Conservation (phyloP, 2,329 filamentous ascomycete genomes). For the Raffaelea ambrosiae region DNA sequence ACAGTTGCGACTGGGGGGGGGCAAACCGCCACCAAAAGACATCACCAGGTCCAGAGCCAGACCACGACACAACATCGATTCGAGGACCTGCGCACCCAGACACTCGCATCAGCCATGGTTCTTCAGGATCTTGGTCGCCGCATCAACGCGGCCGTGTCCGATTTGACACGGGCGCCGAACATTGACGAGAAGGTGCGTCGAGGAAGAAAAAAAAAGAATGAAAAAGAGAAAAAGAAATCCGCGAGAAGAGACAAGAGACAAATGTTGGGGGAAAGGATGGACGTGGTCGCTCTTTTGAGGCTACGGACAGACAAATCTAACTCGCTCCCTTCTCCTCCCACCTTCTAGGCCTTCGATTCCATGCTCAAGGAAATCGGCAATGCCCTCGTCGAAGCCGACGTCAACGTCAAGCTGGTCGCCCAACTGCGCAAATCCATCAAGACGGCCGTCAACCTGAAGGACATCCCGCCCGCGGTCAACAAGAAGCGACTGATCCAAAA, state of each 20-base stretch:
- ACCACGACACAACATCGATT: too few species aligned
- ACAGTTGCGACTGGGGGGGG: too few species aligned
- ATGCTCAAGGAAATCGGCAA: slow-evolving; percentile 99
- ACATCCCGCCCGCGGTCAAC: slow-evolving; percentile 83
- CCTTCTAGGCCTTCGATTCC: slow-evolving; percentile 72
- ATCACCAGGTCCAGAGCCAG: too few species aligned
- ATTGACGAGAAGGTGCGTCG: slow-evolving; percentile 86
- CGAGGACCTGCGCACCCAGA: background rate
- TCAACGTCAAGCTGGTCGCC: slow-evolving; percentile 90
- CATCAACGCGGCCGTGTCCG: slow-evolving; percentile 92
- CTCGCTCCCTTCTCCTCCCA: slow-evolving; percentile 5
- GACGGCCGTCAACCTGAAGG: slow-evolving; percentile 85
- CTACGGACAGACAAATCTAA: background rate
- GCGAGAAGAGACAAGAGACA: too few species aligned
- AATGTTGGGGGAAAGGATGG: too few species aligned
- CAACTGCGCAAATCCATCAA: slow-evolving; percentile 91
- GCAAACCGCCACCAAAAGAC: too few species aligned
- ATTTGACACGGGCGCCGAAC: slow-evolving; percentile 84
- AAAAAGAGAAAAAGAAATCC: too few species aligned
- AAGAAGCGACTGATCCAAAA: slow-evolving; percentile 99
- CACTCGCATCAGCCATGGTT: slow-evolving; percentile 58
- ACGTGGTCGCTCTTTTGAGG: too few species aligned
- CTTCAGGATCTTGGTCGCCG: slow-evolving; percentile 97
- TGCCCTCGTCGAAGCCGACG: slow-evolving; percentile 91
- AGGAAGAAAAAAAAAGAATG: too few species aligned